Conservation (phyloP, 805 yeast species). For the Barnettozyma wickerhamii region DNA sequence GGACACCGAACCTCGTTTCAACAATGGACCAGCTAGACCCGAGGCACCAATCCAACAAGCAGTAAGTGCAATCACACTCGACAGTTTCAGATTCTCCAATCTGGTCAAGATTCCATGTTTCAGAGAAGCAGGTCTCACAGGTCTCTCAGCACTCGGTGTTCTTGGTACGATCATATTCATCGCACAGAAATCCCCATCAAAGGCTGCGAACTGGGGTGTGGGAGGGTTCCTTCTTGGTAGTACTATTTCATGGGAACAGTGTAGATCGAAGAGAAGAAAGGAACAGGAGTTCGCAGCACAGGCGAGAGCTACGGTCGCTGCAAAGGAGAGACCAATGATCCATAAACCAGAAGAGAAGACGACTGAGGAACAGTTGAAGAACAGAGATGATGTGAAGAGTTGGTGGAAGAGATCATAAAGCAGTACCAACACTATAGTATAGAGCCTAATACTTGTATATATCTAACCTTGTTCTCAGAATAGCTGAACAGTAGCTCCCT, state of each 20-base stretch:
- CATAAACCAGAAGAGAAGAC: conserved; percentile 22
- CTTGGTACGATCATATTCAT: conserved; percentile 63
- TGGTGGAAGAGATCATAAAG: conserved; percentile 24
- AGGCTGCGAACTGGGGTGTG: conserved; percentile 77
- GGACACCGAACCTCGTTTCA: conserved; percentile 38
- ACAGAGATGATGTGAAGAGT: conserved; percentile 23
- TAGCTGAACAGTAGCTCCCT: too few relatives aligned
- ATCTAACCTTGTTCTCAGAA: too few relatives aligned
- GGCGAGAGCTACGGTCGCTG: conserved; percentile 51
- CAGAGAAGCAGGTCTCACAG: conserved; percentile 73
- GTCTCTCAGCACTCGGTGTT: conserved; percentile 68
- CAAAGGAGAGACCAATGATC: conserved; percentile 34
- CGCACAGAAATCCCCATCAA: conserved; percentile 56
- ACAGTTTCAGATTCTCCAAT: conserved; percentile 50
- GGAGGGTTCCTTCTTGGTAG: conserved; percentile 79
- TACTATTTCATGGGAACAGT: conserved; percentile 89
- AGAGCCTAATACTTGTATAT: too few relatives aligned
- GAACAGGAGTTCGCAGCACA: conserved; percentile 61
- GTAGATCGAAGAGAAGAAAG: conserved; percentile 65
- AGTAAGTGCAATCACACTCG: conserved; percentile 35
- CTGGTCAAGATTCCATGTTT: conserved; percentile 68
- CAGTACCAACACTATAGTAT: too few relatives aligned
- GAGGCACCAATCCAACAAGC: conserved; percentile 36
- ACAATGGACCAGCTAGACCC: conserved; percentile 27
- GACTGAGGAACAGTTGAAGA: conserved; percentile 22